phyloP scores from a whole-genome alignment of 2,329 filamentous ascomycete species.

The Keithomyces neogunnii region DNA sequence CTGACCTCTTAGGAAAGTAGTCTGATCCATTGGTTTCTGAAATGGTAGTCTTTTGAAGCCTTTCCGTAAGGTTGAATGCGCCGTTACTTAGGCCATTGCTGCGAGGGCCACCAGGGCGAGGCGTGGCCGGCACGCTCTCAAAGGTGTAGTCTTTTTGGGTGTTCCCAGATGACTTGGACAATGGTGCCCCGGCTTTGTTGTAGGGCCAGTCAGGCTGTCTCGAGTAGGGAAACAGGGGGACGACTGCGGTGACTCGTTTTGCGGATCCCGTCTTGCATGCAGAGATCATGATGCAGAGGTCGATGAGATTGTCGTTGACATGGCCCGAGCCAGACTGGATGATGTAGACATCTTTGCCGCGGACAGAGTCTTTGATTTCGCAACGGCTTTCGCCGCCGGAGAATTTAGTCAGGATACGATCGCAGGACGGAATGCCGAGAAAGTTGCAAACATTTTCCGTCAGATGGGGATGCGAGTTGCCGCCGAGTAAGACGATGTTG shows the following conservation, averaged over 20 bases:
- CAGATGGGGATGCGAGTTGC: constrained; percentile 84
- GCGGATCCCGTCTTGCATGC: constrained; percentile 94
- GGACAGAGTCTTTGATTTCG: constrained; percentile 92
- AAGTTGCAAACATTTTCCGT: constrained; percentile 81
- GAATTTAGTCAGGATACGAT: constrained; percentile 84
- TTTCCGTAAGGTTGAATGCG: constrained; percentile 60
- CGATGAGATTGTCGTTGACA: constrained; percentile 94
- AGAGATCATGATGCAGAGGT: constrained; percentile 96
- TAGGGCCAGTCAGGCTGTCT: constrained; percentile 94
- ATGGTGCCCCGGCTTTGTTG: constrained; percentile 86
- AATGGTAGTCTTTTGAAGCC: constrained; percentile 60
- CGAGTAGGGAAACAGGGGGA: constrained; percentile 94
- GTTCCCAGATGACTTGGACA: constrained; percentile 56
- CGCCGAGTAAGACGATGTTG: constrained; percentile 89
- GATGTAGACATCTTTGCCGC: constrained; percentile 98
- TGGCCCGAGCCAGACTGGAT: constrained; percentile 88
- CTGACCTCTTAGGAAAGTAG: constrained; percentile 26
- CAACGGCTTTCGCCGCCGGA: constrained; percentile 90
- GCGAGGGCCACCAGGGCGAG: constrained; percentile 61
- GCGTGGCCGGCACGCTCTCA: constrained; percentile 84
- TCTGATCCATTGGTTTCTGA: constrained; percentile 24
- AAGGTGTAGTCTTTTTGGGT: constrained; percentile 68
- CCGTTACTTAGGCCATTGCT: constrained; percentile 58
- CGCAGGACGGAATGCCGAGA: constrained; percentile 76
- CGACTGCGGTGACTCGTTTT: constrained; percentile 83